Base-by-base conservation (phyloP, 495 filamentous ascomycete genomes). In the Coniosporium apollinis region DNA sequence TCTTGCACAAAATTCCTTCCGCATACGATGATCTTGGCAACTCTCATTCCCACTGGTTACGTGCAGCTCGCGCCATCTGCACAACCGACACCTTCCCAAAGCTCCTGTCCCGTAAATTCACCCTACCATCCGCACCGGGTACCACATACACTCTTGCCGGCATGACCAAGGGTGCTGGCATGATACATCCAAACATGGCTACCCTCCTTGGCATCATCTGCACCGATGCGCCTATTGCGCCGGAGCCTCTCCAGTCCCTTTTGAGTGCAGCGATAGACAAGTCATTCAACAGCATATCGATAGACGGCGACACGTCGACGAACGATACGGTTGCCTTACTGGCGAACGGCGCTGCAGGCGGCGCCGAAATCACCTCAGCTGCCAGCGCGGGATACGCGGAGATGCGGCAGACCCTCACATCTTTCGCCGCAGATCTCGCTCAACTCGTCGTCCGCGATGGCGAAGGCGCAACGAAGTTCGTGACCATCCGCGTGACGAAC, bases 141-240 rank as follows among this genome's bases (percentile, higher is more conserved):
- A 72, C 67, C 26, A 67, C 69, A 51, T 99, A 94, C 62, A 64
- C 67, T 46, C 77, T 99, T 18, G 84, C 80, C 18, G 89, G 89
- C 32, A 94, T 93, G 72, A 93, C 91, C 41, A 99, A 99, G 60
- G 89, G 89, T 30, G 91, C 89, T 10, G 89, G 89, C 47, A 99
- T 99, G 89, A 99, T 99, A 52, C 87, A 94, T 58, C 89, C 89
- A 15, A 94, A 99, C 63, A 94, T 97, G 87, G 89, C 85, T 28
- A 99, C 89, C 0, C 70, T 99, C 25, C 72, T 99, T 19, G 87
- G 82, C 31, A 81, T 96, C 36, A 70, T 96, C 49, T 86, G 82
- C 51, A 99, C 89, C 19, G 89, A 99, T 47, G 91, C 79, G 0
- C 78, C 84, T 10, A 75, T 96, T 49, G 66, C 70, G 5, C 64